phyloP scores from a whole-genome alignment of 257 asterid species.

The Solanum lycopersicoides region DNA sequence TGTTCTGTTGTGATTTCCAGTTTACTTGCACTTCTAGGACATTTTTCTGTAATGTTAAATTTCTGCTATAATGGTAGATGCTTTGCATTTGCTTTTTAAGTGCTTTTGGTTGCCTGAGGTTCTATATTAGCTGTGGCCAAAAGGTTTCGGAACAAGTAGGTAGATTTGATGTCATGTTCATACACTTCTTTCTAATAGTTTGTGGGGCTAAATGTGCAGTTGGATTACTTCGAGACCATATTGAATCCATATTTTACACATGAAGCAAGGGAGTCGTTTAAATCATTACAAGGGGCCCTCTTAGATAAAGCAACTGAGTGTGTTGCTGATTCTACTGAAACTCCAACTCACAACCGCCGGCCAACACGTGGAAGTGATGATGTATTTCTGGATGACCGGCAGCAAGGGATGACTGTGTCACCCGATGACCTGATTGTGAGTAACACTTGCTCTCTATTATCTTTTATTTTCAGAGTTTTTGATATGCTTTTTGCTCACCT shows the following conservation, averaged over 20 bases:
- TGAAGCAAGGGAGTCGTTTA: conserved; percentile 87
- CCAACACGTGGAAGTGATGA: conserved; percentile 94
- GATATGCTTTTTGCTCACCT: neutral
- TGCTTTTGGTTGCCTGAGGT: neutral
- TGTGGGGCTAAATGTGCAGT: conserved; percentile 42
- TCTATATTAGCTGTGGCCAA: neutral
- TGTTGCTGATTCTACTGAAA: conserved; percentile 60
- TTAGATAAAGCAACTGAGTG: conserved; percentile 85
- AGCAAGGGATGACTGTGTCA: conserved; percentile 58
- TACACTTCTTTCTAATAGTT: neutral
- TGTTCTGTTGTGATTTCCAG: neutral
- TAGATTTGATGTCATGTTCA: neutral
- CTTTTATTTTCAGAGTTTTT: neutral
- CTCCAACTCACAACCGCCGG: conserved; percentile 90
- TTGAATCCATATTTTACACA: conserved; percentile 88
- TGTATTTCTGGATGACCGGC: conserved; percentile 73
- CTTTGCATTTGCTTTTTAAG: neutral
- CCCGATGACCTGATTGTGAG: conserved; percentile 80
- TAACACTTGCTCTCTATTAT: neutral
- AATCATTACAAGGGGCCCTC: conserved; percentile 84
- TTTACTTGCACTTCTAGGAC: neutral
- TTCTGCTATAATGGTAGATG: neutral
- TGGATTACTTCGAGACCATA: conserved; percentile 91
- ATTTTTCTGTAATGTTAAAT: neutral
- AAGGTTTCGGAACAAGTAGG: neutral